phyloP scores from a whole-genome alignment of 2,329 filamentous ascomycete genomes.

The Penicillium sp. region DNA sequence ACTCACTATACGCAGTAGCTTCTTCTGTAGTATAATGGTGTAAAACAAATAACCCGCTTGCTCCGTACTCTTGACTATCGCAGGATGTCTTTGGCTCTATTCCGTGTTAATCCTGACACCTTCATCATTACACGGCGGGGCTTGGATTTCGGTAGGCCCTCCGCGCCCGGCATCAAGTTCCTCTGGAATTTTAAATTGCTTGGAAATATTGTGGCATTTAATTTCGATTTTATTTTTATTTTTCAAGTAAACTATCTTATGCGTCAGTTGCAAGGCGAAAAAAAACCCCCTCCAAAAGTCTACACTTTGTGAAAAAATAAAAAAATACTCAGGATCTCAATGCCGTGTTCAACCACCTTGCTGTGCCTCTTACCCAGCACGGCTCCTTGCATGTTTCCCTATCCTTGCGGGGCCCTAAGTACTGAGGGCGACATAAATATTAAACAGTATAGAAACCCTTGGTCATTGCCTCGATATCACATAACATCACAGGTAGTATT shows the following conservation, averaged over 20 bases:
- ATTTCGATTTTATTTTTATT: neutral
- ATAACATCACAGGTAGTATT: neutral
- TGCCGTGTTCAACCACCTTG: conserved; percentile 7
- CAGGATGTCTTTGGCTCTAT: conserved; percentile 3
- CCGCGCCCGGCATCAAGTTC: conserved; percentile 12
- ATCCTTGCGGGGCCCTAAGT: conserved; percentile 23
- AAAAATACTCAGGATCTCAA: neutral
- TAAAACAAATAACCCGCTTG: neutral
- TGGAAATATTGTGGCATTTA: neutral
- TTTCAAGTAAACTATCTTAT: conserved; percentile 20
- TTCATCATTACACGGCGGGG: conserved; percentile 22
- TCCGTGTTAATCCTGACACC: neutral
- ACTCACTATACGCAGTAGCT: neutral
- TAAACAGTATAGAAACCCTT: neutral
- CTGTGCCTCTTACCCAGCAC: conserved; percentile 14
- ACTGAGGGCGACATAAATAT: neutral
- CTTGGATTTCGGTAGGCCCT: conserved; percentile 11
- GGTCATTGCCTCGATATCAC: neutral
- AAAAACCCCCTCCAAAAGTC: neutral
- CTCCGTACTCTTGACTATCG: conserved; percentile 1
- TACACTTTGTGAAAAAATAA: neutral
- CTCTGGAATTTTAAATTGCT: conserved; percentile 1
- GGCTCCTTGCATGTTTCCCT: conserved; percentile 28
- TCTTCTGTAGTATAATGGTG: neutral
- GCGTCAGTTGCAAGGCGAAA: conserved; percentile 5